These are phyloP conservation scores for Paecilomyces fulvus DNA, from an alignment of 2,329 filamentous ascomycete species.

Conservation along the genomic window DNA sequence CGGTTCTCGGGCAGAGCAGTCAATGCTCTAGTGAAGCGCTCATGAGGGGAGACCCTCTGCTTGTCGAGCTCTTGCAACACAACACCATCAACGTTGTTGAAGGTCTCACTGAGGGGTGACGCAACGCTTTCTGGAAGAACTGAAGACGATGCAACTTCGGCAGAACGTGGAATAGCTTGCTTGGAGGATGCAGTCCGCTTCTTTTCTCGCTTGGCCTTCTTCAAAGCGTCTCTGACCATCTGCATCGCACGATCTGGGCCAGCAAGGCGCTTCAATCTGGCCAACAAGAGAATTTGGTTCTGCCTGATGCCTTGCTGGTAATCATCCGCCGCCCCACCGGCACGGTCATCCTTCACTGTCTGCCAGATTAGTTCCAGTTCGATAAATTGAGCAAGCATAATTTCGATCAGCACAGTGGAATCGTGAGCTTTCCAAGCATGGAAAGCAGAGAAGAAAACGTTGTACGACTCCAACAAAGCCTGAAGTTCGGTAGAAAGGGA, in stretches of 20 bases:
- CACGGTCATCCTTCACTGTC: conserved; percentile 55
- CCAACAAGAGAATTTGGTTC: conserved; percentile 56
- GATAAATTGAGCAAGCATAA: conserved; percentile 59
- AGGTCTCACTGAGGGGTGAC: conserved; percentile 33
- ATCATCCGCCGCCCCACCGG: conserved; percentile 54
- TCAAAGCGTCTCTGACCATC: conserved; percentile 52
- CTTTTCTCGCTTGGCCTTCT: conserved; percentile 48
- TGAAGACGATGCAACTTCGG: conserved; percentile 28
- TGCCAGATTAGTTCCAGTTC: conserved; percentile 61
- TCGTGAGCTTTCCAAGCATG: conserved; percentile 59
- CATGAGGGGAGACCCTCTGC: conserved; percentile 28
- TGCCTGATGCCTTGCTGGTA: conserved; percentile 58
- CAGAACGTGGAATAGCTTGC: conserved; percentile 50
- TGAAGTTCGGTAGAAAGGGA: conserved; percentile 41
- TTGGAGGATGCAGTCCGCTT: conserved; percentile 44
- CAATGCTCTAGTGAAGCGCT: conserved; percentile 44
- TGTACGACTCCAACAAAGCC: conserved; percentile 47
- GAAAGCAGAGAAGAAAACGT: conserved; percentile 54
- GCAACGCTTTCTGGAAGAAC: conserved; percentile 28
- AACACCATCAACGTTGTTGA: conserved; percentile 26
- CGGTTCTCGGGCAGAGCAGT: conserved; percentile 55
- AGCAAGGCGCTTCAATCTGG: conserved; percentile 53
- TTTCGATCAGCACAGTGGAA: conserved; percentile 53
- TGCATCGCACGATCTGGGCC: conserved; percentile 53
- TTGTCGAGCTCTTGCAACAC: conserved; percentile 27